Percentiles rank a stretch among this genome's conserved stretches.
Evolutionary conservation across 2,329 filamentous ascomycete genomes (phyloP).

Genomic region (Sporothrix euskadiensis): DNA sequence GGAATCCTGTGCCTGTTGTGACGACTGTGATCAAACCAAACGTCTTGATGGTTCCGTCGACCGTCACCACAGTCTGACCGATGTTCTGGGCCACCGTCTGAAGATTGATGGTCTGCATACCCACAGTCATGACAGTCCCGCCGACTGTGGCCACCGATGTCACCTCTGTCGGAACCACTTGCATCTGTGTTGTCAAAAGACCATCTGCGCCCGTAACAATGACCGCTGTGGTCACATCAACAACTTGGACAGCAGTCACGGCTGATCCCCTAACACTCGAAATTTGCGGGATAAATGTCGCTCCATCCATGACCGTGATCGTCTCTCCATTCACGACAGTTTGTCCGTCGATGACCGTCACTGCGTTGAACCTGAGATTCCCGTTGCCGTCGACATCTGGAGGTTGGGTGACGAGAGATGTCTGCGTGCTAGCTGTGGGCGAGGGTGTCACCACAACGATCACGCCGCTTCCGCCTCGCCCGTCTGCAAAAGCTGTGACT

Average conservation of each 20-base stretch:
- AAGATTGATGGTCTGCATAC: constrained; percentile 21
- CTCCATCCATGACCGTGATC: constrained; percentile 2
- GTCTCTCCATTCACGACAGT: background rate
- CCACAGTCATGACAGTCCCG: constrained; percentile 18
- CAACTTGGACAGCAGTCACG: constrained; percentile 12
- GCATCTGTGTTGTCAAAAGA: background rate
- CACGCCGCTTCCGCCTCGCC: background rate
- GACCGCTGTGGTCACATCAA: constrained; percentile 5
- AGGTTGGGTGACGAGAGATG: background rate
- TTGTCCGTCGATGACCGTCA: background rate
- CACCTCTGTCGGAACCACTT: constrained; percentile 27
- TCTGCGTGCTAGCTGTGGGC: background rate
- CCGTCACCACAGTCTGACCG: constrained; percentile 17
- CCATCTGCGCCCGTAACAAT: constrained; percentile 7
- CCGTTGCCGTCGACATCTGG: constrained; percentile 24
- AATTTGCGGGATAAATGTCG: constrained; percentile 23
- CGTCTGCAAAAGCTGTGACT: background rate
- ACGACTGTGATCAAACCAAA: constrained; percentile 28
- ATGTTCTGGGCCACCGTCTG: background rate
- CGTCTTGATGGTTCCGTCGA: background rate
- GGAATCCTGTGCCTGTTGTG: constrained; percentile 30
- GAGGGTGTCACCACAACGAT: constrained; percentile 24
- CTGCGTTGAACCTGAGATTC: constrained; percentile 1
- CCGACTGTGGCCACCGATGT: constrained; percentile 31
- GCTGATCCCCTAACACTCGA: constrained; percentile 30